Conservation (phyloP, 257 asterid species). For the Petrea volubilis region DNA sequence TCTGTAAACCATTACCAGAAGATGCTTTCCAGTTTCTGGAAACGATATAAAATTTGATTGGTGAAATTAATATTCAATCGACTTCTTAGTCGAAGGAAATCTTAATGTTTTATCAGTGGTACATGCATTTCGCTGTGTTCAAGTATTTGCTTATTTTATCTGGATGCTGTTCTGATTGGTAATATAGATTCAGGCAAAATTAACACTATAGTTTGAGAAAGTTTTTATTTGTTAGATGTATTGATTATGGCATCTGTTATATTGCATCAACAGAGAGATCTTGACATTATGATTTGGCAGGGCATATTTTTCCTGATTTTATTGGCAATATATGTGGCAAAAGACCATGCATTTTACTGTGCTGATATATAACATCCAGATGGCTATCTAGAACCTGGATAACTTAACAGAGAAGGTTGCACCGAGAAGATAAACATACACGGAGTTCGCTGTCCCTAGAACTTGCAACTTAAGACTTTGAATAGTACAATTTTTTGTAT, state of each 20-base stretch:
- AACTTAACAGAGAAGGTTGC: too few relatives aligned
- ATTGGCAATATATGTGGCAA: background rate
- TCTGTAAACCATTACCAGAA: too few relatives aligned
- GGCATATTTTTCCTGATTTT: background rate
- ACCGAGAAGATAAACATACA: too few relatives aligned
- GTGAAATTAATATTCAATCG: too few relatives aligned
- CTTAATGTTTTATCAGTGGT: too few relatives aligned
- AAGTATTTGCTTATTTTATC: background rate
- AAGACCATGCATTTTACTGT: slow-evolving; percentile 7
- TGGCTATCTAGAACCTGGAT: slow-evolving; percentile 2
- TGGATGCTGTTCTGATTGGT: background rate
- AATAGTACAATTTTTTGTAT: too few relatives aligned
- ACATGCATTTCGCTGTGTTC: background rate
- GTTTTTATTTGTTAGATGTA: background rate
- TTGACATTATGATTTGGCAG: background rate
- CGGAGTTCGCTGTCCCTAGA: too few relatives aligned
- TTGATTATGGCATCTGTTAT: background rate
- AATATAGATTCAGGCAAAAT: background rate
- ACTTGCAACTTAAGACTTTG: too few relatives aligned
- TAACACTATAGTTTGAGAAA: background rate
- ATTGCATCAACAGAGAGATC: background rate
- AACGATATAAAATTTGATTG: too few relatives aligned
- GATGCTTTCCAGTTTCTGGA: too few relatives aligned
- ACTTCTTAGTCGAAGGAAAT: too few relatives aligned
- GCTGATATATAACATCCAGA: too few relatives aligned